Percentiles rank a stretch among this genome's conserved stretches.
Evolutionary conservation across 768 basidiomycete species (phyloP).

Genomic region (Psilocybe azurescens): DNA sequence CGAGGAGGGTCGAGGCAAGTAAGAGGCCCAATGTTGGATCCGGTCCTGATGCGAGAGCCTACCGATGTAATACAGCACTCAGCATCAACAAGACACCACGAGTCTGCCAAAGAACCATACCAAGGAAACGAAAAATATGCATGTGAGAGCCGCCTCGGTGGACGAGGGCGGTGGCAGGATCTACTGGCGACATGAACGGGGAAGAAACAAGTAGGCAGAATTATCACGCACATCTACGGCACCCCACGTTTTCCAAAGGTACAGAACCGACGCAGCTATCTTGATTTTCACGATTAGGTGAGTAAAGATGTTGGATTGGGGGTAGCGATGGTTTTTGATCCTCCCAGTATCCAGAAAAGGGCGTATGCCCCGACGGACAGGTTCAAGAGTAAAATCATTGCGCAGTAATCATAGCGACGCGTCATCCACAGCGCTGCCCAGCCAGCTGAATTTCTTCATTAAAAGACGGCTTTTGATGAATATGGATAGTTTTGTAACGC

Average conservation of each 20-base stretch:
- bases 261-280: constrained; percentile 13
- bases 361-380: constrained; percentile 7
- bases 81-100: background rate
- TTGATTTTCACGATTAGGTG: constrained; percentile 11
- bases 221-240: constrained; percentile 12
- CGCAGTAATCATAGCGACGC: constrained; percentile 15
- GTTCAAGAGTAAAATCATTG: background rate
- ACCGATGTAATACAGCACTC: background rate
- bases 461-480: background rate
- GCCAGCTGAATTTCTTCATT: background rate
- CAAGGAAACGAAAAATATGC: constrained; percentile 13
- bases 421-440: constrained; percentile 7
- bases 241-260: constrained; percentile 17
- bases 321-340: constrained; percentile 16
- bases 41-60: constrained; percentile 22
- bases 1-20: constrained; percentile 12
- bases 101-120: background rate
- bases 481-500: background rate
- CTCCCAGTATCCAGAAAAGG: constrained; percentile 14
- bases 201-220: background rate
- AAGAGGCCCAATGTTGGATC: constrained; percentile 22
- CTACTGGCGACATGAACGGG: background rate
- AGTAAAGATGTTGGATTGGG: constrained; percentile 10
- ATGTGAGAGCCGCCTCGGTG: constrained; percentile 8
- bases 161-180: constrained; percentile 14